Conservation (phyloP, 176 grass and related monocot species). For the Carex littledalei region DNA sequence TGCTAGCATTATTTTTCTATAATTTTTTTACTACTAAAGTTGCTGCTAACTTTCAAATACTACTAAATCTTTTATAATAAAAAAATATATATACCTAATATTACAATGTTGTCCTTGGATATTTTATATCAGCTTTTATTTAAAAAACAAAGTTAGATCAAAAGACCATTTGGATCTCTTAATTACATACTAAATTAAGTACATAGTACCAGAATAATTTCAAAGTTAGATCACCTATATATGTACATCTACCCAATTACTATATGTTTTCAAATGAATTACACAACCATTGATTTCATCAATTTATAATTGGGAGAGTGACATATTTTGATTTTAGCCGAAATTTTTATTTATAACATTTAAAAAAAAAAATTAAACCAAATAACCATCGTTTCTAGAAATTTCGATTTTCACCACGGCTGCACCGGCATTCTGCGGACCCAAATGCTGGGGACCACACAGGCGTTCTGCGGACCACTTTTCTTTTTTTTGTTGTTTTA, state of each 20-base stretch:
- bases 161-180: neutral
- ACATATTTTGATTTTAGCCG: neutral
- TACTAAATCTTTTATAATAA: no score
- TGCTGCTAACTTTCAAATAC: neutral
- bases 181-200: neutral
- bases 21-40: neutral
- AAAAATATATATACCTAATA: no score
- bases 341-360: no score
- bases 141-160: neutral
- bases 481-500: no score
- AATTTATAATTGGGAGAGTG: neutral
- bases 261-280: neutral
- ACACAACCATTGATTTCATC: neutral
- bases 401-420: no score
- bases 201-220: neutral
- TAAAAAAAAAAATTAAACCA: no score
- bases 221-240: neutral
- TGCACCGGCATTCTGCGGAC: no score
- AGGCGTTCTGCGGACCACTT: no score
- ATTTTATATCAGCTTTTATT: neutral
- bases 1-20: neutral
- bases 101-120: neutral
- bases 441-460: no score
- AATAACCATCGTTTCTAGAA: no score
- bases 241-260: neutral